Percentiles rank a stretch among this genome's conserved stretches.
Evolutionary conservation across 2,329 filamentous ascomycete genomes (phyloP).

Genomic region (Diaporthe humulicola): DNA sequence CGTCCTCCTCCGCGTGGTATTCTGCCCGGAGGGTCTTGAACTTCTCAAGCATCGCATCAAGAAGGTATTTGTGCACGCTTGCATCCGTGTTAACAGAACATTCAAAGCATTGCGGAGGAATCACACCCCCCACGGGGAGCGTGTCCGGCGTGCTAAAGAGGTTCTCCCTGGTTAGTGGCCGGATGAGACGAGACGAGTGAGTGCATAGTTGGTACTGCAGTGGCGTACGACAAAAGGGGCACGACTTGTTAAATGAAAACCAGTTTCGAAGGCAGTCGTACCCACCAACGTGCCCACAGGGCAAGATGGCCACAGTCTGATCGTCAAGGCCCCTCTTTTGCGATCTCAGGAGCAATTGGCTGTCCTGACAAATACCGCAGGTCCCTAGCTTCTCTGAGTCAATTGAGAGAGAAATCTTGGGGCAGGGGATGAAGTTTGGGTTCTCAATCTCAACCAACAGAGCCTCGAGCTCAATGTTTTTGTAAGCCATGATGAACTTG

Average conservation of each 20-base stretch:
- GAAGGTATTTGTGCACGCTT: neutral
- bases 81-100: slow-evolving; percentile 30
- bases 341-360: neutral
- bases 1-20: slow-evolving; percentile 16
- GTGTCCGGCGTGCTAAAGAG: slow-evolving; percentile 28
- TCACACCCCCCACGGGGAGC: slow-evolving; percentile 14
- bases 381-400: slow-evolving; percentile 5
- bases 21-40: neutral
- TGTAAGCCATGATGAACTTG: neutral
- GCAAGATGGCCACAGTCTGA: slow-evolving; percentile 2
- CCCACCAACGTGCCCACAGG: slow-evolving; percentile 36
- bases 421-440: slow-evolving; percentile 35
- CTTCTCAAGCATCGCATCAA: neutral
- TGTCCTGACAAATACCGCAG: slow-evolving; percentile 33
- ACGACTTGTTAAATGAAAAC: slow-evolving; percentile 7
- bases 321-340: neutral
- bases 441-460: slow-evolving; percentile 17
- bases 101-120: slow-evolving; percentile 17
- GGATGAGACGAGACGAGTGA: slow-evolving; percentile 1
- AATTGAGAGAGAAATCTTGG: slow-evolving; percentile 12
- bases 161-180: slow-evolving; percentile 21
- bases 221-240: slow-evolving; percentile 30
- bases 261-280: slow-evolving; percentile 14
- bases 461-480: slow-evolving; percentile 19
- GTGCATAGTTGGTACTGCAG: slow-evolving; percentile 34